Evolutionary conservation across 208 protist species (phyloP).

Genomic region (Balamuthia mandrillaris): DNA sequence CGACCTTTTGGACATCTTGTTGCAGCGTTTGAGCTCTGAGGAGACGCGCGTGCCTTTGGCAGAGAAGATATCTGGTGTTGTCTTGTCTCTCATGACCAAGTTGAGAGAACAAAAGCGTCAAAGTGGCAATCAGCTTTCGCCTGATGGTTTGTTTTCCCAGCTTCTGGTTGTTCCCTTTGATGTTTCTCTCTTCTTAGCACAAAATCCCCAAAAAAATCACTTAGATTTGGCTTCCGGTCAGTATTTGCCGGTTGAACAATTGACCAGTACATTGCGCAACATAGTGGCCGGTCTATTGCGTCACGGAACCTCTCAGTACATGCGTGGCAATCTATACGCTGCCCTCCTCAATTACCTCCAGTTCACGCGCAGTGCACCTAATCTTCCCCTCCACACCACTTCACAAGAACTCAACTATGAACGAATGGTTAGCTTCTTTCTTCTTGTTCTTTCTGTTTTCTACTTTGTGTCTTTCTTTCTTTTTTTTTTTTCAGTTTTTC

Average conservation of each 20-base stretch:
- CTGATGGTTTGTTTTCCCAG: slow-evolving; percentile 20
- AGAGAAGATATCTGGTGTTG: slow-evolving; percentile 28
- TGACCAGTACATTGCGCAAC: background rate
- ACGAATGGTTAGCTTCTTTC: background rate
- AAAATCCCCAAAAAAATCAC: too few relatives aligned
- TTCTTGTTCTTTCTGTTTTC: background rate
- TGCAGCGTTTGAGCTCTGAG: slow-evolving; percentile 6
- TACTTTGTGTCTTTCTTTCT: background rate
- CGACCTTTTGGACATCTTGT: slow-evolving; percentile 1
- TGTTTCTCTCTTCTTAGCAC: too few relatives aligned
- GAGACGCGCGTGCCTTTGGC: background rate
- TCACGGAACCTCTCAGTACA: background rate
- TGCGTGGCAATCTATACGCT: slow-evolving; percentile 12
- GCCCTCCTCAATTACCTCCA: slow-evolving; percentile 40
- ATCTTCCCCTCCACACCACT: background rate
- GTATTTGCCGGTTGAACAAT: background rate
- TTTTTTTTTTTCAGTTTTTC: too few relatives aligned
- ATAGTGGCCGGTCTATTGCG: background rate
- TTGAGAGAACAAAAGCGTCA: slow-evolving; percentile 24
- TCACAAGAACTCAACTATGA: background rate
- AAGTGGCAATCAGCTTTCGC: too few relatives aligned
- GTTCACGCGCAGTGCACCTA: background rate
- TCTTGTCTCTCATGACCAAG: slow-evolving; percentile 22
- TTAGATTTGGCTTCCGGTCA: too few relatives aligned
- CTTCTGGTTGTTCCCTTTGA: too few relatives aligned